Conservation (phyloP, 2,329 filamentous ascomycete species). For the Cordyceps militaris region DNA sequence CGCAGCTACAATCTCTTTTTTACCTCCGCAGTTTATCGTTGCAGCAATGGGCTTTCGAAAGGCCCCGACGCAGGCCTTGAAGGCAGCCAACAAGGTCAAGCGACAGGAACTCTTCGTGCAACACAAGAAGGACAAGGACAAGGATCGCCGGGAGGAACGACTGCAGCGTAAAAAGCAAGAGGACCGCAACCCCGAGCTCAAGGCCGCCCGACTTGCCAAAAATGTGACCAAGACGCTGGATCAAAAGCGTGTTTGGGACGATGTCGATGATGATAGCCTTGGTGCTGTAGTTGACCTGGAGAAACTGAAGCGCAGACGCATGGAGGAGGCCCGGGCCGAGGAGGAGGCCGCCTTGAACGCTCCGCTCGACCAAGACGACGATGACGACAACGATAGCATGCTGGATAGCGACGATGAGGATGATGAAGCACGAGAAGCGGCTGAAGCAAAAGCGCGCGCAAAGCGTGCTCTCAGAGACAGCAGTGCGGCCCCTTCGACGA, state of each 20-base stretch:
- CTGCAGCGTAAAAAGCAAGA: slow-evolving; percentile 79
- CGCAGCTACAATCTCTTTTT: background rate
- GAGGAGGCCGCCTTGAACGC: slow-evolving; percentile 41
- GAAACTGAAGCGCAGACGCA: slow-evolving; percentile 49
- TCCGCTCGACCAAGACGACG: slow-evolving; percentile 38
- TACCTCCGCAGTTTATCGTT: background rate
- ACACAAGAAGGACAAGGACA: slow-evolving; percentile 70
- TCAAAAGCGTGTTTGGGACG: slow-evolving; percentile 84
- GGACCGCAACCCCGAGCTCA: slow-evolving; percentile 69
- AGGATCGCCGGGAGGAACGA: slow-evolving; percentile 66
- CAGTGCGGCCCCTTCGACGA: slow-evolving; percentile 51
- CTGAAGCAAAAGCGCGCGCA: slow-evolving; percentile 36
- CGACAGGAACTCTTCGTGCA: slow-evolving; percentile 72
- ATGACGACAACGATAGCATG: slow-evolving; percentile 71
- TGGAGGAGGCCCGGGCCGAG: slow-evolving; percentile 46
- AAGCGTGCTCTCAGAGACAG: slow-evolving; percentile 40
- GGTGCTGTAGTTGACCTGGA: slow-evolving; percentile 52
- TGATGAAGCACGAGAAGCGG: slow-evolving; percentile 39
- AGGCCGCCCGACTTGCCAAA: slow-evolving; percentile 62
- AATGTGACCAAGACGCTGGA: slow-evolving; percentile 81
- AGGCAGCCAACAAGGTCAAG: slow-evolving; percentile 68
- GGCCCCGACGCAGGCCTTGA: slow-evolving; percentile 32
- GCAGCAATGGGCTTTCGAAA: slow-evolving; percentile 29
- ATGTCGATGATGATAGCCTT: slow-evolving; percentile 56
- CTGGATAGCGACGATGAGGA: slow-evolving; percentile 57